phyloP scores from a whole-genome alignment of 495 filamentous ascomycete species.

The Copromyces sp. region DNA sequence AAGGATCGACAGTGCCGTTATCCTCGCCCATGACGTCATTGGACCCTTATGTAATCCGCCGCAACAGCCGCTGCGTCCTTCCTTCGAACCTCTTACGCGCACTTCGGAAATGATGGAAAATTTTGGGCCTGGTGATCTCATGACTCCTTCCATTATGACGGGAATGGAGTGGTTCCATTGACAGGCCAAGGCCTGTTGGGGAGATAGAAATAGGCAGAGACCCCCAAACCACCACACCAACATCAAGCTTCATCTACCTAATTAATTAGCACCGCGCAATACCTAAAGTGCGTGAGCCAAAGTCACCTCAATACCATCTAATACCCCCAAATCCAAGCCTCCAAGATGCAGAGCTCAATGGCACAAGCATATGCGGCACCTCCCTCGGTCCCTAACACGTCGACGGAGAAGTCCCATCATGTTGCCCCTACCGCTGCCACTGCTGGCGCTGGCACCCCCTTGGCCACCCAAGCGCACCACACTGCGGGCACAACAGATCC shows the following conservation, averaged over 20 bases:
- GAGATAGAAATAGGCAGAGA: neutral
- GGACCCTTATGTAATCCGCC: neutral
- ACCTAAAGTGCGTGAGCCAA: neutral
- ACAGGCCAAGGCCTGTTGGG: neutral
- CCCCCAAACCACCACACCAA: neutral
- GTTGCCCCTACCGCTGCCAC: neutral
- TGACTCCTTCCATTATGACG: neutral
- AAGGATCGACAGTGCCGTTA: neutral
- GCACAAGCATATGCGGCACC: neutral
- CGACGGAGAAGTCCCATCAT: neutral
- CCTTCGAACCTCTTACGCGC: neutral
- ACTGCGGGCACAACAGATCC: neutral
- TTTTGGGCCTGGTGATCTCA: neutral
- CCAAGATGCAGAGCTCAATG: neutral
- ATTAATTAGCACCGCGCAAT: neutral
- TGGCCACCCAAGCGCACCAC: neutral
- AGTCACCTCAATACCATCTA: neutral
- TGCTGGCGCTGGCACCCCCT: neutral
- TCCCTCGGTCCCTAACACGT: neutral
- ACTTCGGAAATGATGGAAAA: neutral
- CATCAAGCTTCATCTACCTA: neutral
- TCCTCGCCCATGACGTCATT: neutral
- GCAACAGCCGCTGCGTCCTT: neutral
- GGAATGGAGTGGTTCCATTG: neutral
- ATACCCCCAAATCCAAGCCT: neutral